Evolutionary conservation across 768 basidiomycete genomes (phyloP), one percentile per base, ranked within the genome.

Genomic region (Cyathus striatus): DNA sequence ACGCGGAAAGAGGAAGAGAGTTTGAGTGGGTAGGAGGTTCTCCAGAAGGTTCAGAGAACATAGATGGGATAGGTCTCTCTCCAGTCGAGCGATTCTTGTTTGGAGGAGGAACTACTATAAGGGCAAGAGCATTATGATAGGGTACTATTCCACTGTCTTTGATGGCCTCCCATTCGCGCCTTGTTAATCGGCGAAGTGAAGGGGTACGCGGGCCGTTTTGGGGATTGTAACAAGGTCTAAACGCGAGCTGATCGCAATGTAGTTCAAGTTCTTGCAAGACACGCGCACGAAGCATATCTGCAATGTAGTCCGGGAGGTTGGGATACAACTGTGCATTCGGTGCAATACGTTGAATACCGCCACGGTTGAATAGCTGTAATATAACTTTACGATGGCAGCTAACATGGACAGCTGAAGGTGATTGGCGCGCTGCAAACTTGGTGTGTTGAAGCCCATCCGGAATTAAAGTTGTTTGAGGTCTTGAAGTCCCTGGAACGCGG

Each of bases 251-350:
- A 10, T 75, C 71, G 1, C 62, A 66, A 32, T 90, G 59, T 4
- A 89, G 58, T 27, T 81, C 72, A 5, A 91, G 61, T 52, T 91
- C 90, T 57, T 90, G 87, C 2, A 91, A 63, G 10, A 89, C 73
- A 14, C 89, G 79, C 12, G 85, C 59, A 35, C 87, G 86, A 7
- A 91, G 65, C 18, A 82, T 67, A 52, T 89, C 81, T 2, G 66
- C 66, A 25, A 87, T 72, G 34, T 90, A 81, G 20, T 72, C 63
- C 6, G 62, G 57, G 14, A 86, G 60, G 24, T 72, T 63, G 12
- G 73, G 57, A 46, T 74, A 73, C 3, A 72, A 42, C 1, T 48
- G 21, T 7, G 68, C 23, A 21, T 64, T 60, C 27, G 53, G 51
- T 1, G 61, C 50, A 13, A 63, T 24, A 26, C 64, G 61, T 26